These are phyloP conservation scores for Phytophthora fragariaefolia DNA, from an alignment of 352 stramenopile genomes.

Conservation along the genomic window DNA sequence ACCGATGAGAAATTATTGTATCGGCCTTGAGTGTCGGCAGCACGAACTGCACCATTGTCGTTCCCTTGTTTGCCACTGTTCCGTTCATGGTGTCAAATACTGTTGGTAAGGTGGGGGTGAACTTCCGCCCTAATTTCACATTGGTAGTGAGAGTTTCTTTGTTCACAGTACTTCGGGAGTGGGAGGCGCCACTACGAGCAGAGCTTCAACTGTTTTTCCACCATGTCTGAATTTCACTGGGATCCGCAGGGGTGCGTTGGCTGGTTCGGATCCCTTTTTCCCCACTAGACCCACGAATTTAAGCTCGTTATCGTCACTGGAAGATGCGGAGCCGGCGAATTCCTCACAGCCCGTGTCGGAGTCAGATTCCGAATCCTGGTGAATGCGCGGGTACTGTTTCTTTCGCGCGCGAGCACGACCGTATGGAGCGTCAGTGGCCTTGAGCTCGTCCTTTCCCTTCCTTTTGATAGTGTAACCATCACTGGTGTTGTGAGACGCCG, in stretches of 20 bases:
- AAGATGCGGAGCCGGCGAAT: too few relatives aligned
- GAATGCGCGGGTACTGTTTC: slow-evolving; percentile 1
- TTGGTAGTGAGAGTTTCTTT: background rate
- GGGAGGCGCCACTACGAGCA: too few relatives aligned
- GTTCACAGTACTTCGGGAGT: slow-evolving; percentile 16
- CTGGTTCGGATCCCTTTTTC: too few relatives aligned
- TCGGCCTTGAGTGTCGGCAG: background rate
- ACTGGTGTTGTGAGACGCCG: background rate
- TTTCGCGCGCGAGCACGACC: too few relatives aligned
- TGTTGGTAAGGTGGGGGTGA: background rate
- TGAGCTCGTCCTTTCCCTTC: slow-evolving; percentile 6
- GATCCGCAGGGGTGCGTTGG: slow-evolving; percentile 4
- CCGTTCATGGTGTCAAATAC: slow-evolving; percentile 15
- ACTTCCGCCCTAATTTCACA: background rate
- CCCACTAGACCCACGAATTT: background rate
- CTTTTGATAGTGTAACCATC: background rate
- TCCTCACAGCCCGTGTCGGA: background rate
- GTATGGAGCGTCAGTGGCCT: background rate
- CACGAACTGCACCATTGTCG: background rate
- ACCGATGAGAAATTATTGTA: slow-evolving; percentile 9
- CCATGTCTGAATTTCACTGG: background rate
- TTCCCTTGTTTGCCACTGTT: background rate
- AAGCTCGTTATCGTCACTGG: too few relatives aligned
- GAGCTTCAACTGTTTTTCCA: background rate
- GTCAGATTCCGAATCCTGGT: slow-evolving; percentile 6